Conservation (phyloP, 306 rosid genomes). For the Rosa multiflora region DNA sequence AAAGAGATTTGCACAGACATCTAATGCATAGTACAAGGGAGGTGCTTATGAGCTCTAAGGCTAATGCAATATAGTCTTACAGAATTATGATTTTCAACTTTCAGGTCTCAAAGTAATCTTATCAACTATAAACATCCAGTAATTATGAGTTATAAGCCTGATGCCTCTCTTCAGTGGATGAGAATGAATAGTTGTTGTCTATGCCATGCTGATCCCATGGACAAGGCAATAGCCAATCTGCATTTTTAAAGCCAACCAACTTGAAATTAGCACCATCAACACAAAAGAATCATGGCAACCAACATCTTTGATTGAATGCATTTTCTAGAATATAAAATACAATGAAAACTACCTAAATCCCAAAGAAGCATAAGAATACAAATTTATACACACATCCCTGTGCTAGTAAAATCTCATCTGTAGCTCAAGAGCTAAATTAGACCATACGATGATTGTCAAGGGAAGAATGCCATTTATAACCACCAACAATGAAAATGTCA, state of each 20-base stretch:
- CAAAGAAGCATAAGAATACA: no score
- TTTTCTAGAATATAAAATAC: no score
- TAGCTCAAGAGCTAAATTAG: no score
- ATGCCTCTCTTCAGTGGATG: constrained; percentile 93
- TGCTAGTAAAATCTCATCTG: no score
- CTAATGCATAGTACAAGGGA: constrained; percentile 62
- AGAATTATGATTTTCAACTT: constrained; percentile 51
- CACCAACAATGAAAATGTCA: no score
- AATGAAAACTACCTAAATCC: no score
- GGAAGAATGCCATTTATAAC: no score
- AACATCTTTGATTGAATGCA: no score
- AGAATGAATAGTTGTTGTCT: constrained; percentile 76
- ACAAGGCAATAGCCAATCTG: constrained; percentile 98
- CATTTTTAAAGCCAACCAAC: constrained; percentile 99
- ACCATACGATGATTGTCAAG: no score
- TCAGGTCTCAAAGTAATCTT: constrained; percentile 96
- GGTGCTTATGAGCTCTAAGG: constrained; percentile 70
- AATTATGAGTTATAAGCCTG: constrained; percentile 73
- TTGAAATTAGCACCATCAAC: constrained; percentile 44
- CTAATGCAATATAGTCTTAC: constrained; percentile 64
- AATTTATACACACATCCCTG: no score
- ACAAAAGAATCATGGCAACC: no score
- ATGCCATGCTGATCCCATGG: constrained; percentile 98
- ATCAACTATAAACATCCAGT: constrained; percentile 99
- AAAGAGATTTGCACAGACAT: constrained; percentile 42